Evolutionary conservation across 495 filamentous ascomycete species (phyloP), one percentile per base, ranked within the genome.

Genomic region (Penicillium samsonianum): DNA sequence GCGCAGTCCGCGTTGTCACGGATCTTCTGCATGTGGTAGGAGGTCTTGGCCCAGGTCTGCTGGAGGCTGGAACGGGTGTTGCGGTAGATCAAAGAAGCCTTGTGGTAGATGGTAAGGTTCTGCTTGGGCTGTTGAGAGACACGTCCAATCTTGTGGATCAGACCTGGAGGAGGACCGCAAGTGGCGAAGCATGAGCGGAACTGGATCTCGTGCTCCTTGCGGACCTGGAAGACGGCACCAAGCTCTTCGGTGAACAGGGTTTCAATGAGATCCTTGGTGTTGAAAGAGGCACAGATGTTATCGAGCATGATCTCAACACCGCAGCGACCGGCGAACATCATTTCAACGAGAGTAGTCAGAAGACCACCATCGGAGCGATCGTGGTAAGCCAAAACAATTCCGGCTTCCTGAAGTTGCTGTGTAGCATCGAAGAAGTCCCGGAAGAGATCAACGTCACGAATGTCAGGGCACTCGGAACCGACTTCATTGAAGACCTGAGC

Each of bases 321-420:
- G 64, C 92, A 96, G 42, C 94, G 86, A 26, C 94, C 94, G 11
- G 94, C 94, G 65, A 98, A 97, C 85, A 96, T 95, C 94, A 98
- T 98, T 71, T 98, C 94, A 11, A 85, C 89, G 11, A 98, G 78
- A 8, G 93, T 91, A 12, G 93, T 96, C 63, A 98, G 84, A 5
- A 98, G 76, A 65, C 94, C 94, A 72, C 95, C 94, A 62, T 98
- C 94, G 16, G 91, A 96, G 33, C 87, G 82, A 67, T 98, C 94
- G 68, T 98, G 94, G 66, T 98, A 98, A 17, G 94, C 95, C 23
- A 98, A 81, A 28, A 98, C 92, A 59, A 97, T 82, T 16, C 87
- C 89, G 40, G 87, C 81, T 66, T 96, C 87, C 68, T 98, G 94
- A 6, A 96, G 79, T 65, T 92, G 88, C 31, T 88, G 82, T 14